Evolutionary conservation across 441 rosid species (phyloP).

Genomic region (Adansonia madagascariensis): DNA sequence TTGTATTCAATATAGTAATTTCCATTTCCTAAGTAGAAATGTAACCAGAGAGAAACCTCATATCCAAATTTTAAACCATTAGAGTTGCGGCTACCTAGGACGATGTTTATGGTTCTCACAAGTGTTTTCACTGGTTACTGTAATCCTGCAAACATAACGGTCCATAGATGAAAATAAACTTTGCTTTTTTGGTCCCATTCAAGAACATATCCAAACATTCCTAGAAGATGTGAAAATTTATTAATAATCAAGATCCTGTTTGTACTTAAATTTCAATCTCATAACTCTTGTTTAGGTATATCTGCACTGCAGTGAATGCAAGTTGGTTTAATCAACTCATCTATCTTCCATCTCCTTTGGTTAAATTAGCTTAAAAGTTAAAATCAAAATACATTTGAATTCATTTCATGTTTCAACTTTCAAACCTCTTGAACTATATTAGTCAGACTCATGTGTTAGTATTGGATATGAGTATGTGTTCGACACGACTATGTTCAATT

Average conservation of each 20-base stretch:
- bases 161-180: constrained; percentile 1
- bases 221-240: neutral
- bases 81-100: neutral
- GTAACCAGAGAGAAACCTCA: neutral
- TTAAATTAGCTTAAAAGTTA: neutral
- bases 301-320: constrained; percentile 13
- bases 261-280: neutral
- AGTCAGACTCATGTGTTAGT: no score
- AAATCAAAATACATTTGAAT: neutral
- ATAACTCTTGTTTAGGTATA: neutral
- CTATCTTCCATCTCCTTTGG: neutral
- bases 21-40: constrained; percentile 5
- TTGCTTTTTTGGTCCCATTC: neutral
- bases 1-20: neutral
- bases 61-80: neutral
- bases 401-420: neutral
- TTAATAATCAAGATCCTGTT: neutral
- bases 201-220: neutral
- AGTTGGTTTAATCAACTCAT: constrained; percentile 2
- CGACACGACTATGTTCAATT: no score
- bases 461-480: no score
- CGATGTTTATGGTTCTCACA: neutral
- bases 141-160: neutral
- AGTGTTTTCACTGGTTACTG: neutral
- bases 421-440: neutral